phyloP scores from a whole-genome alignment of 163 green algal species.

The Chloroidium sp. region DNA sequence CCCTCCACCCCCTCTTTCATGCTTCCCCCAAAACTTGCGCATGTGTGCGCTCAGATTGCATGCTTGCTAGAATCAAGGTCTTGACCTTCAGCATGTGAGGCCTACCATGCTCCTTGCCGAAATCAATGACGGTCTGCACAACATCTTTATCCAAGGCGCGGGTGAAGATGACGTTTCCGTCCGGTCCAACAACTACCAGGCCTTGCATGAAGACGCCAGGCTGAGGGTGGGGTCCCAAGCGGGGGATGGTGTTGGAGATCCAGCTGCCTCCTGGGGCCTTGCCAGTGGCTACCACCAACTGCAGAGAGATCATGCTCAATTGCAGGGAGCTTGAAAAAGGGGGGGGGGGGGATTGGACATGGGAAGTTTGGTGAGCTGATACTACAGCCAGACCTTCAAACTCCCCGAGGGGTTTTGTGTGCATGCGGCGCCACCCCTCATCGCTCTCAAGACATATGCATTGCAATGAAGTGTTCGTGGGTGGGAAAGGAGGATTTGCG shows the following conservation, averaged over 20 bases:
- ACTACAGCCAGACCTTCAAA: not conserved
- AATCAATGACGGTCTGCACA: conserved; percentile 31
- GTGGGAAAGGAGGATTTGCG: not conserved
- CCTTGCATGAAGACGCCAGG: conserved; percentile 54
- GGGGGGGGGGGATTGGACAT: not conserved
- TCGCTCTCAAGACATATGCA: not conserved
- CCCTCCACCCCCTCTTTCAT: too few species aligned
- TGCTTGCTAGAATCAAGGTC: too few species aligned
- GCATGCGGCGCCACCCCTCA: not conserved
- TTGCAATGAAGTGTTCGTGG: not conserved
- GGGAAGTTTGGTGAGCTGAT: not conserved
- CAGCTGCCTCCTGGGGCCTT: conserved; percentile 47
- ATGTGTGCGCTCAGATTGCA: too few species aligned
- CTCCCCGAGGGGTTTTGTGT: not conserved
- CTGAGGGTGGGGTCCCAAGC: conserved; percentile 22
- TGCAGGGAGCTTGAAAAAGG: too few species aligned
- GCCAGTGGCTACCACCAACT: conserved; percentile 54
- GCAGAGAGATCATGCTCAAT: not conserved
- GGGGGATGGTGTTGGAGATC: conserved; percentile 23
- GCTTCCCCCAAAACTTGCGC: too few species aligned
- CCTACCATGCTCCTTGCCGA: conserved; percentile 29
- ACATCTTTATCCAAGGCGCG: conserved; percentile 32
- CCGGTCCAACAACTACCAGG: conserved; percentile 27
- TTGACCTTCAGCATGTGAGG: conserved; percentile 16
- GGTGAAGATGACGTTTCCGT: conserved; percentile 26